A percentile compares a stretch with the other conserved stretches of the same genome.
These are phyloP conservation scores for Fusarium anguioides DNA, from an alignment of 2,329 filamentous ascomycete genomes.

Conservation along the genomic window DNA sequence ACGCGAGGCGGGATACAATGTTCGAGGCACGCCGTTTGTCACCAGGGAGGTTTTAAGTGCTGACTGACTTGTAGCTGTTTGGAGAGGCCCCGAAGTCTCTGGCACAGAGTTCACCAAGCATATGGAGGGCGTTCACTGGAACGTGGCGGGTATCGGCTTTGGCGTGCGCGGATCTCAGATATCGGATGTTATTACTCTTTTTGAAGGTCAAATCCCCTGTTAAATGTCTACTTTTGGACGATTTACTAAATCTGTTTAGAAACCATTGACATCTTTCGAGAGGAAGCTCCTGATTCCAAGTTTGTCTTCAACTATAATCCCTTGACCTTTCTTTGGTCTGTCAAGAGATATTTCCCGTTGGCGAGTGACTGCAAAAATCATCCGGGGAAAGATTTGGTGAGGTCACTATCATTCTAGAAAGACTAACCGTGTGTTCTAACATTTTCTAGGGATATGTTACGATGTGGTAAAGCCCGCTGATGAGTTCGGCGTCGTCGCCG, in stretches of 20 bases:
- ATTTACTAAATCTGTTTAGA: too few relatives aligned
- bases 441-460: not conserved
- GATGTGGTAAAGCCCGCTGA: not conserved
- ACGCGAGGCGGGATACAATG: constrained; percentile 7
- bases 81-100: constrained; percentile 4
- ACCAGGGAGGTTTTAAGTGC: fast-evolving
- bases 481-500: too few relatives aligned
- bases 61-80: not conserved
- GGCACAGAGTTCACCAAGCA: not conserved
- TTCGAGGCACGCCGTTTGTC: fast-evolving
- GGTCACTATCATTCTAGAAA: fast-evolving
- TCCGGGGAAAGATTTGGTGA: constrained; percentile 5
- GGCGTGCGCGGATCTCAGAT: constrained; percentile 9
- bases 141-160: constrained; percentile 8
- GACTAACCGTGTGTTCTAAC: fast-evolving
- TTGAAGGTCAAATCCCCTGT: not conserved
- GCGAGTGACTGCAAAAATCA: not conserved
- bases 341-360: constrained; percentile 1
- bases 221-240: not conserved
- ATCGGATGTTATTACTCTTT: not conserved
- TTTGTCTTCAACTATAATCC: constrained; percentile 21
- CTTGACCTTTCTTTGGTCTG: constrained; percentile 6
- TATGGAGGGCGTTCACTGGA: constrained; percentile 2
- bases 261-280: constrained; percentile 7
- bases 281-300: not conserved